These are phyloP conservation scores for Dorcoceras hygrometricum DNA, from an alignment of 257 asterid species.

Conservation along the genomic window DNA sequence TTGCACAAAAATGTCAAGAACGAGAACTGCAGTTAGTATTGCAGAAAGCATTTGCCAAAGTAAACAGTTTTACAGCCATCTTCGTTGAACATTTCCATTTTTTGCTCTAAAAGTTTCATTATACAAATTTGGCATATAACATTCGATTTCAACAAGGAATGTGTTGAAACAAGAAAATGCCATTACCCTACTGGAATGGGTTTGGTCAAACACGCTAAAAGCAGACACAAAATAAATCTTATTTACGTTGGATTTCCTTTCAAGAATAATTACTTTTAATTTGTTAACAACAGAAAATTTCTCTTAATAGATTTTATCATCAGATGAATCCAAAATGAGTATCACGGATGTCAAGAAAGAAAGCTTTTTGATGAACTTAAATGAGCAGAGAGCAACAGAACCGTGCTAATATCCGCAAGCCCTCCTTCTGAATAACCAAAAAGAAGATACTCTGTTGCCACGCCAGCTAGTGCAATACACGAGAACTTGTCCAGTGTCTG, in stretches of 20 bases:
- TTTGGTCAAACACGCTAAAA: not conserved
- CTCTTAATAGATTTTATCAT: no score
- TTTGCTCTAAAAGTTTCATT: no score
- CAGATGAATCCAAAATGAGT: not conserved
- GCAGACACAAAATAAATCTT: slow-evolving; percentile 6
- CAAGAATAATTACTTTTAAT: no score
- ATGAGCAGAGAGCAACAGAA: slow-evolving; percentile 19
- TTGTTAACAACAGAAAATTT: no score
- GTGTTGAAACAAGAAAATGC: no score
- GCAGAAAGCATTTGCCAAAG: not conserved
- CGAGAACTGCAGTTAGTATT: not conserved
- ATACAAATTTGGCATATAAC: no score
- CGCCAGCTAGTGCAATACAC: slow-evolving; percentile 93
- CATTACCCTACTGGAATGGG: no score
- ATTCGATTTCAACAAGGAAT: no score
- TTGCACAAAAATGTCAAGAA: slow-evolving; percentile 19
- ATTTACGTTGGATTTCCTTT: not conserved
- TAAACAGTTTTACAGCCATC: no score
- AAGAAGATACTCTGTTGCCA: slow-evolving; percentile 86
- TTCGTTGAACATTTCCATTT: no score
- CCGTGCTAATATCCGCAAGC: slow-evolving; percentile 78
- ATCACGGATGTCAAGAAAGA: not conserved
- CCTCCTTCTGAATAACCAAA: slow-evolving; percentile 94
- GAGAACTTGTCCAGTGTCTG: slow-evolving; percentile 90
- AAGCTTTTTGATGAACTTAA: not conserved